Evolutionary conservation across 371 early-diverging fungal species (phyloP).

Genomic region (Amoeboaphelidium protococcarum): DNA sequence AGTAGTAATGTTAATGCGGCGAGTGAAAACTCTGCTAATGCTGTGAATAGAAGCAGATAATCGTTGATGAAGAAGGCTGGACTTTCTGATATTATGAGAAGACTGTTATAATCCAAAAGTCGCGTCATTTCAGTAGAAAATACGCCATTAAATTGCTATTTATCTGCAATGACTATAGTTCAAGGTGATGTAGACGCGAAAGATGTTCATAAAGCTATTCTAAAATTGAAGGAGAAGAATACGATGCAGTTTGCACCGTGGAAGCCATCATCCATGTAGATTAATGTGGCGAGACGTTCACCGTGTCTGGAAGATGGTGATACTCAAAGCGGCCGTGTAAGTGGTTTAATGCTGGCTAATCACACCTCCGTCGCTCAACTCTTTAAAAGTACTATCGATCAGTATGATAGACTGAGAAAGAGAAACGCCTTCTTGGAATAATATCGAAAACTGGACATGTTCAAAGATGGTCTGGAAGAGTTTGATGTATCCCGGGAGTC

Average conservation of each 20-base stretch:
- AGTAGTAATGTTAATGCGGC: constrained; percentile 10
- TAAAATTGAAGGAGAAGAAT: constrained; percentile 78
- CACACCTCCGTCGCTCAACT: constrained; percentile 85
- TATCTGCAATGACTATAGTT: constrained; percentile 83
- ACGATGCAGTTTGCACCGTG: constrained; percentile 95
- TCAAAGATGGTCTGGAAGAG: constrained; percentile 60
- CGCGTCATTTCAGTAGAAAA: constrained; percentile 77
- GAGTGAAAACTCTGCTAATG: constrained; percentile 7
- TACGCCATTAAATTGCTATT: constrained; percentile 73
- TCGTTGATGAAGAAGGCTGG: constrained; percentile 73
- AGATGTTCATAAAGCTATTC: constrained; percentile 87
- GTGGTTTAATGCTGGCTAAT: constrained; percentile 94
- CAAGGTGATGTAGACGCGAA: constrained; percentile 94
- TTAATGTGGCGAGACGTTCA: constrained; percentile 68
- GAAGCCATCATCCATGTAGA: constrained; percentile 98
- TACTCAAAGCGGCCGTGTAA: constrained; percentile 60
- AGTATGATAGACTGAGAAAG: constrained; percentile 87
- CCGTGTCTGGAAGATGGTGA: constrained; percentile 58
- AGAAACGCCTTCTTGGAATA: constrained; percentile 97
- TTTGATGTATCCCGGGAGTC: constrained; percentile 41
- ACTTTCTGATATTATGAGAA: constrained; percentile 91
- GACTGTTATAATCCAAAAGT: constrained; percentile 83
- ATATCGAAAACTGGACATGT: constrained; percentile 59
- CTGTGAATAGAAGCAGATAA: too few species aligned
- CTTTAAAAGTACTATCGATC: constrained; percentile 76